Percentiles rank a stretch among this genome's conserved stretches.
These are phyloP conservation scores for Trametes elegans DNA, from an alignment of 768 basidiomycete genomes.

Conservation along the genomic window DNA sequence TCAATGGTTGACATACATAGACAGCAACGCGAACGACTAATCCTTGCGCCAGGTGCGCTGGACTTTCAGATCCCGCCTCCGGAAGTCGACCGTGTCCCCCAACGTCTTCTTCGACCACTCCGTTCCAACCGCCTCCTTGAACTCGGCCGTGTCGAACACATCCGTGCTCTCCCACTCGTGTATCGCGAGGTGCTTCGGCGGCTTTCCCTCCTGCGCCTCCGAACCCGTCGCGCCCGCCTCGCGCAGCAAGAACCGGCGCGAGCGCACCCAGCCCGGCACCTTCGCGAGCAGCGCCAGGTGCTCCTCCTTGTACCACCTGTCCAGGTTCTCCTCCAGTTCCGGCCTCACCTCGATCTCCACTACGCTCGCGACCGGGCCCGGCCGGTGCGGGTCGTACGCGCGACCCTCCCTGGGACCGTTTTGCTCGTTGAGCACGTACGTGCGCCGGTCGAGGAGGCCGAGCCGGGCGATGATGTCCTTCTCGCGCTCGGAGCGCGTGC, in stretches of 20 bases:
- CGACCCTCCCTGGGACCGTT: slow-evolving; percentile 4
- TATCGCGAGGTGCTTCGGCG: slow-evolving; percentile 1
- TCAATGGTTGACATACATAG: background rate
- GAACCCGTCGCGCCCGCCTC: slow-evolving; percentile 16
- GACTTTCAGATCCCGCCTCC: slow-evolving; percentile 32
- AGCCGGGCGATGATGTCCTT: slow-evolving; percentile 30
- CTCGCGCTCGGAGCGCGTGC: slow-evolving; percentile 32
- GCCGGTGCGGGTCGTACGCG: slow-evolving; percentile 23
- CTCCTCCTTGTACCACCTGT: slow-evolving; percentile 31
- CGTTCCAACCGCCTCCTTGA: slow-evolving; percentile 39
- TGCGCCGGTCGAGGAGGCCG: slow-evolving; percentile 35
- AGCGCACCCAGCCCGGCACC: slow-evolving; percentile 44
- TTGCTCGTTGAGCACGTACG: slow-evolving; percentile 28
- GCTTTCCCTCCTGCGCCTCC: slow-evolving; percentile 21
- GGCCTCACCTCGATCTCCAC: slow-evolving; percentile 26
- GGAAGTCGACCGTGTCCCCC: slow-evolving; percentile 29
- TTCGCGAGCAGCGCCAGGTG: slow-evolving; percentile 36
- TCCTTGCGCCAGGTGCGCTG: slow-evolving; percentile 12
- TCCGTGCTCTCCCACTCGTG: slow-evolving; percentile 17
- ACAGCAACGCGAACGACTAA: no score
- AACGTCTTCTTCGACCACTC: slow-evolving; percentile 42
- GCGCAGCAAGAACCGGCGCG: slow-evolving; percentile 39
- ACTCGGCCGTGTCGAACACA: slow-evolving; percentile 36
- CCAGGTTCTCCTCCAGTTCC: slow-evolving; percentile 29
- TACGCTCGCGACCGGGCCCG: slow-evolving; percentile 27